Evolutionary conservation across 495 filamentous ascomycete genomes (phyloP).

Genomic region (Choiromyces venosus): DNA sequence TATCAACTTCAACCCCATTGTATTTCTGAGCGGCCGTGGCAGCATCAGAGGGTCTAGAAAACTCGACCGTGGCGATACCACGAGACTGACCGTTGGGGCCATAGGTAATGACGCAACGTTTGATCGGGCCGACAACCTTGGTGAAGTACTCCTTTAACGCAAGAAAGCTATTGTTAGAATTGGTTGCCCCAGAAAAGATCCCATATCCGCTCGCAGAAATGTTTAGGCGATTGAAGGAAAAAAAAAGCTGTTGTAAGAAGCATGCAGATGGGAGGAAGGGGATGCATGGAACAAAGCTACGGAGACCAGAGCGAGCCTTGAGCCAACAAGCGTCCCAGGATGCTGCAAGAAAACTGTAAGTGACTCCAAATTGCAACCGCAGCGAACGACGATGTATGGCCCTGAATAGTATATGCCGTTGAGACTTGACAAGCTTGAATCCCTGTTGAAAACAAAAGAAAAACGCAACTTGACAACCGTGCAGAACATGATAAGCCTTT

Average conservation of each 20-base stretch:
- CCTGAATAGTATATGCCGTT: not conserved
- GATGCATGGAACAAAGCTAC: conserved; percentile 38
- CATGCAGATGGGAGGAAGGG: conserved; percentile 14
- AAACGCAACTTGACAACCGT: not conserved
- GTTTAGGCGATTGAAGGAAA: conserved; percentile 5
- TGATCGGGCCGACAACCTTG: conserved; percentile 82
- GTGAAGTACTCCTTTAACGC: conserved; percentile 84
- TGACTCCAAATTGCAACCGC: conserved; percentile 21
- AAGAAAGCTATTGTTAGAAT: conserved; percentile 43
- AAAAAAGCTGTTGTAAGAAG: not conserved
- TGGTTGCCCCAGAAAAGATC: conserved; percentile 30
- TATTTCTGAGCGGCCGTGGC: conserved; percentile 72
- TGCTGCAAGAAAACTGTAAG: conserved; percentile 7
- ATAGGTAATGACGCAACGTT: conserved; percentile 80
- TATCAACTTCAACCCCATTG: conserved; percentile 83
- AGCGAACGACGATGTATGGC: conserved; percentile 21
- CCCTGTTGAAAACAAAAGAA: conserved; percentile 1
- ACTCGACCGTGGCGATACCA: conserved; percentile 76
- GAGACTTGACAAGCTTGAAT: not conserved
- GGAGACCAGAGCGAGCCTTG: conserved; percentile 31
- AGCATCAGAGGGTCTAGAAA: conserved; percentile 69
- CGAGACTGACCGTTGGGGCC: conserved; percentile 86
- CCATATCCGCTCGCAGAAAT: conserved; percentile 26
- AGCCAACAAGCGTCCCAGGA: conserved; percentile 11
- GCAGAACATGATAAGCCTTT: not conserved